phyloP scores from a whole-genome alignment of 495 filamentous ascomycete genomes.

The Evansstolkia leycettana region DNA sequence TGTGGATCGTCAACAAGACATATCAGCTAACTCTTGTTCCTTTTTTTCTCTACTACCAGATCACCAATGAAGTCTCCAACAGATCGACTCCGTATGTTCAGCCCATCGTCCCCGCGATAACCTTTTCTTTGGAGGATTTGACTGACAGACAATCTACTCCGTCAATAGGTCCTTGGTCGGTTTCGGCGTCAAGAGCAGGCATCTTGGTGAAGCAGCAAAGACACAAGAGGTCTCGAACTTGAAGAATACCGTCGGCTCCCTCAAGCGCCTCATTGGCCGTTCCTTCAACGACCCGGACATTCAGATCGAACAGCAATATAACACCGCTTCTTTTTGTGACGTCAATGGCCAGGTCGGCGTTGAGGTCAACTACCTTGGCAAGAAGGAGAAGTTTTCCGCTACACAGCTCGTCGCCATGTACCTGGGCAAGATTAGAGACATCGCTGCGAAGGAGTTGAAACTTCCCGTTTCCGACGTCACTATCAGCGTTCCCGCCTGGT shows the following conservation, averaged over 20 bases:
- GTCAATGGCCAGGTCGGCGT: slow-evolving; percentile 89
- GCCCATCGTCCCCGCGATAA: no score
- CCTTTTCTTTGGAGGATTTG: no score
- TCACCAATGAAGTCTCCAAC: slow-evolving; percentile 99
- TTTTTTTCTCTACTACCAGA: slow-evolving; percentile 37
- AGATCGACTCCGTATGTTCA: slow-evolving; percentile 84
- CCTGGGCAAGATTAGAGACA: slow-evolving; percentile 85
- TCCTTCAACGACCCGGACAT: slow-evolving; percentile 81
- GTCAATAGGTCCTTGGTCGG: slow-evolving; percentile 77
- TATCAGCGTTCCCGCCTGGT: slow-evolving; percentile 91
- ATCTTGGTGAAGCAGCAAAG: slow-evolving; percentile 89
- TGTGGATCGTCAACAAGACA: not conserved
- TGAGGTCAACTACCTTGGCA: slow-evolving; percentile 84
- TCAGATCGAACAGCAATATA: slow-evolving; percentile 79
- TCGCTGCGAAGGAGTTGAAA: slow-evolving; percentile 74
- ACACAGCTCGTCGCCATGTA: slow-evolving; percentile 92
- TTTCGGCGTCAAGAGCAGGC: slow-evolving; percentile 86
- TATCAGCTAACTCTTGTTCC: not conserved
- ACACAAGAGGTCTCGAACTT: slow-evolving; percentile 98
- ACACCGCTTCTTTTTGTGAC: slow-evolving; percentile 79
- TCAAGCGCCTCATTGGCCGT: slow-evolving; percentile 87
- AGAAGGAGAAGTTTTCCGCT: slow-evolving; percentile 87
- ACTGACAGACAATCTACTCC: slow-evolving; percentile 20
- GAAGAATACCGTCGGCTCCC: slow-evolving; percentile 90
- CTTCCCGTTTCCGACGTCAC: slow-evolving; percentile 91